A percentile compares a stretch with the other conserved stretches of the same genome.
These are phyloP conservation scores for Trichomonascaceae sp. DNA, from an alignment of 1,139 yeast genomes.

Conservation along the genomic window DNA sequence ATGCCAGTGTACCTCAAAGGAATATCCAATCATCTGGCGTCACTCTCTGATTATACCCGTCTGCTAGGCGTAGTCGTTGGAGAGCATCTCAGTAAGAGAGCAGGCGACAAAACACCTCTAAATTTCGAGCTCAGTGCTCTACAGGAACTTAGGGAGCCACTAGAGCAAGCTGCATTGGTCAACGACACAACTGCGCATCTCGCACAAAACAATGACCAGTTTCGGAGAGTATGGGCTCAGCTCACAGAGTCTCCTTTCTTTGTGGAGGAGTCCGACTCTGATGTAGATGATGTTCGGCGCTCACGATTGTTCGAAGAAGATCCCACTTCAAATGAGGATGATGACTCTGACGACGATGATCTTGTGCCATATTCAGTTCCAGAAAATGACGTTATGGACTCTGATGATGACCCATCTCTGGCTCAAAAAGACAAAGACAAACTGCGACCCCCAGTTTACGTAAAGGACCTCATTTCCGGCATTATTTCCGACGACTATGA, in stretches of 20 bases:
- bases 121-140: conserved; percentile 29
- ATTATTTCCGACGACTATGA: conserved; percentile 40
- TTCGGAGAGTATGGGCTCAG: background rate
- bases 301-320: background rate
- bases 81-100: conserved; percentile 30
- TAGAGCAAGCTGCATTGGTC: background rate
- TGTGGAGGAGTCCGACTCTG: conserved; percentile 1
- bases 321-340: conserved; percentile 10
- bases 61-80: conserved; percentile 36
- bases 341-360: conserved; percentile 10
- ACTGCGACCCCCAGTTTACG: conserved; percentile 44
- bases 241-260: background rate
- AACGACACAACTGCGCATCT: background rate
- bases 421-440: conserved; percentile 25
- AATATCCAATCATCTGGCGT: conserved; percentile 33
- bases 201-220: background rate
- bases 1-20: conserved; percentile 29
- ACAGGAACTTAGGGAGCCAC: background rate
- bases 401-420: conserved; percentile 42
- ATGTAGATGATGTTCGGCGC: conserved; percentile 2
- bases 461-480: conserved; percentile 49
- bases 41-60: conserved; percentile 32
- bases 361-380: conserved; percentile 17
- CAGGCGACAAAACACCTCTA: conserved; percentile 19
- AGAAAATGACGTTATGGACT: conserved; percentile 29